Conservation (phyloP, 371 early-diverging fungal genomes). For the Mucor circinelloides region DNA sequence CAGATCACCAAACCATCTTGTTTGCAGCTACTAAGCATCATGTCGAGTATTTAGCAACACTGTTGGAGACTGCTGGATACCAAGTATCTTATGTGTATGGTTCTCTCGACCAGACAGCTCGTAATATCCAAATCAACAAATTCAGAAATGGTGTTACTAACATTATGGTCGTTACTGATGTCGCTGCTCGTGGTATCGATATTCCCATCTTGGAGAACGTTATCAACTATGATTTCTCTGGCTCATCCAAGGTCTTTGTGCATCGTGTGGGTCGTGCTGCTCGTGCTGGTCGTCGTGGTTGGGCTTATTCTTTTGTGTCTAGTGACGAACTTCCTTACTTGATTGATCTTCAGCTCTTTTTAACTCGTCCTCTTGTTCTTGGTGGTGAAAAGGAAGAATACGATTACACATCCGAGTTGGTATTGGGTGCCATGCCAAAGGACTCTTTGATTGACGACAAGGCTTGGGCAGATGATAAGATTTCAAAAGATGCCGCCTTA, state of each 20-base stretch:
- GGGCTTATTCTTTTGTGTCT: slow-evolving; percentile 90
- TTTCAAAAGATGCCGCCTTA: slow-evolving; percentile 65
- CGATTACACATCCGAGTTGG: slow-evolving; percentile 84
- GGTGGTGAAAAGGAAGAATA: slow-evolving; percentile 50
- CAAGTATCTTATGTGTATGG: slow-evolving; percentile 90
- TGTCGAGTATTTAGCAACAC: slow-evolving; percentile 88
- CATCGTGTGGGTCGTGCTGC: slow-evolving; percentile 99
- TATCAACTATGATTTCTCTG: slow-evolving; percentile 97
- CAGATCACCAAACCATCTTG: slow-evolving; percentile 81
- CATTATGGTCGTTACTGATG: slow-evolving; percentile 96
- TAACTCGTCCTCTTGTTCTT: slow-evolving; percentile 76
- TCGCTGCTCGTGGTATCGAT: slow-evolving; percentile 99
- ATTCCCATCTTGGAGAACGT: slow-evolving; percentile 97
- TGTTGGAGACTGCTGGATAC: slow-evolving; percentile 75
- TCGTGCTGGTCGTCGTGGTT: slow-evolving; percentile 93
- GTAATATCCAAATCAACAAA: slow-evolving; percentile 81
- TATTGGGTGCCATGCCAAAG: slow-evolving; percentile 79
- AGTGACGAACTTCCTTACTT: slow-evolving; percentile 91
- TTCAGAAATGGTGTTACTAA: slow-evolving; percentile 83
- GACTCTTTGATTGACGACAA: slow-evolving; percentile 66
- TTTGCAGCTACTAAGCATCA: slow-evolving; percentile 97
- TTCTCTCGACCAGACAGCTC: slow-evolving; percentile 90
- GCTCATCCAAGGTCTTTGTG: slow-evolving; percentile 93
- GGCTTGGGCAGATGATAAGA: slow-evolving; percentile 69
- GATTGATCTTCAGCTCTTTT: slow-evolving; percentile 90